These are phyloP conservation scores for Cytospora piceicola DNA, from an alignment of 2,329 filamentous ascomycete genomes.

Conservation along the genomic window DNA sequence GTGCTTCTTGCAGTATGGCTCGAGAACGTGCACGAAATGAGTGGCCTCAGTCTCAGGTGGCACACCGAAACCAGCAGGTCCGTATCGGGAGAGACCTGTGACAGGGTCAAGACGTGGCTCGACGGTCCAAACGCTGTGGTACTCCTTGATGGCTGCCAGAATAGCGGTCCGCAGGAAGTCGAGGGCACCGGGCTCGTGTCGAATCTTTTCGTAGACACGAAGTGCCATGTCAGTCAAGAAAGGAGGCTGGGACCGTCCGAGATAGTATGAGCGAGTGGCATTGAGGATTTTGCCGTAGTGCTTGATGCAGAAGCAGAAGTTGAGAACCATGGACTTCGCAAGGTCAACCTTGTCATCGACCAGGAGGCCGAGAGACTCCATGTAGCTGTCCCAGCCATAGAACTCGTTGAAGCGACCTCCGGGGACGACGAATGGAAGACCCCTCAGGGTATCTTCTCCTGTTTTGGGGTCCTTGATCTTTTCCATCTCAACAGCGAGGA, in stretches of 20 bases:
- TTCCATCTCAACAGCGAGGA: slow-evolving; percentile 89
- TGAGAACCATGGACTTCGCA: slow-evolving; percentile 90
- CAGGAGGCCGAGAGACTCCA: slow-evolving; percentile 90
- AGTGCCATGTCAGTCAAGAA: slow-evolving; percentile 98
- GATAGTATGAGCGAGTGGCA: slow-evolving; percentile 94
- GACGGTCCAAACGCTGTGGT: slow-evolving; percentile 84
- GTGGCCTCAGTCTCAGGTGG: slow-evolving; percentile 88
- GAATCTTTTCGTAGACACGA: slow-evolving; percentile 90
- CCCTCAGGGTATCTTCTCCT: slow-evolving; percentile 71
- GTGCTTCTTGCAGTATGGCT: slow-evolving; percentile 83
- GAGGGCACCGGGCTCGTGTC: slow-evolving; percentile 76
- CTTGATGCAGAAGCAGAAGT: slow-evolving; percentile 98
- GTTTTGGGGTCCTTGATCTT: slow-evolving; percentile 69
- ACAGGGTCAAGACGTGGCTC: slow-evolving; percentile 76
- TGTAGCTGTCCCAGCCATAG: slow-evolving; percentile 99
- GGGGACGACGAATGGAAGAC: slow-evolving; percentile 94
- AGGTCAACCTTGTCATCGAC: slow-evolving; percentile 84
- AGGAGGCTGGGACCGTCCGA: slow-evolving; percentile 90
- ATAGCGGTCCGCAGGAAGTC: slow-evolving; percentile 83
- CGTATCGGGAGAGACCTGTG: slow-evolving; percentile 82
- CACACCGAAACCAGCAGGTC: slow-evolving; percentile 80
- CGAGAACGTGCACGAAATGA: slow-evolving; percentile 83
- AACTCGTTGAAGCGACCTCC: slow-evolving; percentile 97
- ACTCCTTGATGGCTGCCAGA: slow-evolving; percentile 95
- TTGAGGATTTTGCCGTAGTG: slow-evolving; percentile 99